Evolutionary conservation across 2,329 filamentous ascomycete genomes (phyloP), one percentile per base, ranked within the genome.

Genomic region (Paradendryphiella salina): DNA sequence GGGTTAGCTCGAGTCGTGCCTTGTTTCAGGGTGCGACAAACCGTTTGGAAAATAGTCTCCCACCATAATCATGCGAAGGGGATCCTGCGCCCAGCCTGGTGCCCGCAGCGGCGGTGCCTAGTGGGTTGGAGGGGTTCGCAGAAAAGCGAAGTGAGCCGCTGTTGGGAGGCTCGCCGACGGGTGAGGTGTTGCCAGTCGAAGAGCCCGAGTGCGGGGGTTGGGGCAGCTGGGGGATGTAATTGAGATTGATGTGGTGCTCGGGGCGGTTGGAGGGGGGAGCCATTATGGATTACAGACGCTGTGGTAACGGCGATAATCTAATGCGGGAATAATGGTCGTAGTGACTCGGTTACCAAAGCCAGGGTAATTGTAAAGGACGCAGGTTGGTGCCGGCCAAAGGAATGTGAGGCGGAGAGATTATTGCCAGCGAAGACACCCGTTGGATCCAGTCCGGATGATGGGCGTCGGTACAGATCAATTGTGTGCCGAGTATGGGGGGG

Each of bases 11-110:
- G 41, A 57, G 53, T 54, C 41, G 50, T 56, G 53, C 39, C 49
- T 49, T 63, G 66, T 70, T 70, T 59, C 64, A 70, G 56, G 51
- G 52, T 61, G 58, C 51, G 60, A 78, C 85, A 70, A 83, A 96
- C 91, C 94, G 86, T 80, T 97, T 97, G 57, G 91, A 91, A 76
- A 89, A 96, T 53, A 97, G 80, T 66, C 93, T 83, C 71, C 87
- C 62, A 52, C 69, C 85, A 69, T 91, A 84, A 63, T 97, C 94
- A 79, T 96, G 92, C 76, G 92, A 96, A 67, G 94, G 94, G 82
- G 94, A 99, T 73, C 92, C 92, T 79, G 90, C 86, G 80, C 92
- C 91, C 70, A 93, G 88, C 78, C 93, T 80, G 61, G 80, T 78
- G 67, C 76, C 77, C 57, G 79, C 79, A 48, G 82, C 77, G 48